Percentiles rank a stretch among this genome's conserved stretches.
Conservation (phyloP, 1,284 basidiomycete genomes). For the Lentinus polychrous region DNA sequence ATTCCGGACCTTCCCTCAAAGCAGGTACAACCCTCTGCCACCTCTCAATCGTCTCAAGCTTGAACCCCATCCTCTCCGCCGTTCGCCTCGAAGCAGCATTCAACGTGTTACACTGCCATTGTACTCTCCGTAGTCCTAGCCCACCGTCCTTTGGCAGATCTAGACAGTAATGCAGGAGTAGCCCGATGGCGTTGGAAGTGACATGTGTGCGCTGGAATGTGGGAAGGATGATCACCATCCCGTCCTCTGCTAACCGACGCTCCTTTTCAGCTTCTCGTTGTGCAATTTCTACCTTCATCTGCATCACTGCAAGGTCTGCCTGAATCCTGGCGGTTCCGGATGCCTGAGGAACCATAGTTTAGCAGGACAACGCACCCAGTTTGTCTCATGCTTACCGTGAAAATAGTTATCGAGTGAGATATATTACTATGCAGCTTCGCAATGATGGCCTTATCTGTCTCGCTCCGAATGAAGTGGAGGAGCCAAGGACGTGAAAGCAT, state of each 20-base stretch:
- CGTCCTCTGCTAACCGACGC: constrained; percentile 20
- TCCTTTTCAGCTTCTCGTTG: too few species aligned
- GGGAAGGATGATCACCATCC: constrained; percentile 40
- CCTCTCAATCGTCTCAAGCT: constrained; percentile 42
- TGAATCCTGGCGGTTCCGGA: too few species aligned
- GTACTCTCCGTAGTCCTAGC: constrained; percentile 55
- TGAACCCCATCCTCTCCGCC: constrained; percentile 58
- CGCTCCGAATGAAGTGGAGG: too few species aligned
- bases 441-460: too few species aligned
- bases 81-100: constrained; percentile 46
- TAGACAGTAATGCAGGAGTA: constrained; percentile 53
- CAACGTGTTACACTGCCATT: constrained; percentile 48
- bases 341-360: too few species aligned
- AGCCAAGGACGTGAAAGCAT: too few species aligned
- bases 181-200: constrained; percentile 50
- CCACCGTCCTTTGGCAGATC: constrained; percentile 37
- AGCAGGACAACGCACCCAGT: too few species aligned
- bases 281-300: too few species aligned
- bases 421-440: too few species aligned
- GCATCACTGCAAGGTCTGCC: too few species aligned
- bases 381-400: too few species aligned
- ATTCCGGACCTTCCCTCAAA: constrained; percentile 6
- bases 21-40: constrained; percentile 46
- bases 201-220: constrained; percentile 62
- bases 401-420: too few species aligned